Percentiles rank a stretch among this genome's conserved stretches.
These are phyloP conservation scores for Styphnolobium japonicum DNA, from an alignment of 306 rosid species.

Conservation along the genomic window DNA sequence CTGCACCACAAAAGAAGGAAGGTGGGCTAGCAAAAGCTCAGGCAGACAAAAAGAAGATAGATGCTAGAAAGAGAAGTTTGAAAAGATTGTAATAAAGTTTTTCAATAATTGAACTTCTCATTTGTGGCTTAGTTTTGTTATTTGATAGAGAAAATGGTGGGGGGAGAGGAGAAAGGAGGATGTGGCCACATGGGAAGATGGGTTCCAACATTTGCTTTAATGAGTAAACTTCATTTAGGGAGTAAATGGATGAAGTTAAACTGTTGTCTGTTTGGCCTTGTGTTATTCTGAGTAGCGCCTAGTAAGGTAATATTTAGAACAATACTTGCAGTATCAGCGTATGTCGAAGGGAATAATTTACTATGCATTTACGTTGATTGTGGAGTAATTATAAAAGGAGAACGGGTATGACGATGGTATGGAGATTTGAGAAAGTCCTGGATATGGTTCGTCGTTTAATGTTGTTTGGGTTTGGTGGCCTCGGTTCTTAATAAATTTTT, in stretches of 20 bases:
- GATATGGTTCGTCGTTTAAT: no score
- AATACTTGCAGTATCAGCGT: no score
- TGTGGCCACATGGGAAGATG: neutral
- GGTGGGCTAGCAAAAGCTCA: slow-evolving; percentile 57
- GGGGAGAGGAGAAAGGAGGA: neutral
- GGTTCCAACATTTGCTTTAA: slow-evolving; percentile 20
- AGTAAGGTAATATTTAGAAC: no score
- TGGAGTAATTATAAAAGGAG: no score
- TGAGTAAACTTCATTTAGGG: slow-evolving; percentile 8
- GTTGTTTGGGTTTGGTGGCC: no score
- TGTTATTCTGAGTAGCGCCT: neutral
- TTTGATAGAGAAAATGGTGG: neutral
- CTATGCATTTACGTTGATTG: no score
- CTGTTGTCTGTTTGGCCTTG: neutral
- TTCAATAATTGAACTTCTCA: slow-evolving; percentile 26
- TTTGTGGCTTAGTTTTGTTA: slow-evolving; percentile 30
- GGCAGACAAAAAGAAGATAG: slow-evolving; percentile 89
- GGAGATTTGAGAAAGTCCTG: no score
- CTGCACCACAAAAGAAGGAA: slow-evolving; percentile 54
- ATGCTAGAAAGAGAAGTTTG: slow-evolving; percentile 96
- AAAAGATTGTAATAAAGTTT: slow-evolving; percentile 75
- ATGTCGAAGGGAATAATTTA: no score
- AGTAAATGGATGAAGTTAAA: slow-evolving; percentile 32
- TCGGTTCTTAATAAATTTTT: no score
- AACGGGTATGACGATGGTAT: no score